Evolutionary conservation across 2,329 filamentous ascomycete species (phyloP).

Genomic region (Fusarium austroafricanum): DNA sequence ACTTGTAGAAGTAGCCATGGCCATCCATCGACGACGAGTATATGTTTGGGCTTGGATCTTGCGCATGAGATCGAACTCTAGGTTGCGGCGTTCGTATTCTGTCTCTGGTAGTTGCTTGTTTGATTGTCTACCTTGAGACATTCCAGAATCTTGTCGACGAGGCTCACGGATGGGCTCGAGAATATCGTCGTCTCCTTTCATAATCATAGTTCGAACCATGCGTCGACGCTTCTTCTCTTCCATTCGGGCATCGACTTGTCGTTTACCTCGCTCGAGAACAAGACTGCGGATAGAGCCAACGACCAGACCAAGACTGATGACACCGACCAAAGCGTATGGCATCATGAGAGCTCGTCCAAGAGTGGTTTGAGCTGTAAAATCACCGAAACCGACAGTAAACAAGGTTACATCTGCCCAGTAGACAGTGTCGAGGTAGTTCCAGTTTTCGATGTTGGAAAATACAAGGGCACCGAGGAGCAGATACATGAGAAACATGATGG

Average conservation of each 20-base stretch:
- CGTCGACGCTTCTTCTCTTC: constrained; percentile 68
- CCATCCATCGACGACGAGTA: constrained; percentile 77
- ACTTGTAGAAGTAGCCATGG: constrained; percentile 73
- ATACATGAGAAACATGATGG: constrained; percentile 86
- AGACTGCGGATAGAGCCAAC: constrained; percentile 81
- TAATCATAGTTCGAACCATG: constrained; percentile 59
- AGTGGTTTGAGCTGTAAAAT: constrained; percentile 60
- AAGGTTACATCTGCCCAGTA: constrained; percentile 83
- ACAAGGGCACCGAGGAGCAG: constrained; percentile 80
- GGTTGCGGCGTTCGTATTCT: constrained; percentile 71
- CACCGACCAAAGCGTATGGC: constrained; percentile 84
- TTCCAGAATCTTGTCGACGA: constrained; percentile 9
- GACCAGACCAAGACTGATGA: constrained; percentile 86
- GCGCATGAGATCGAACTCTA: constrained; percentile 84
- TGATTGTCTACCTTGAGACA: constrained; percentile 10
- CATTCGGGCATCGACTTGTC: constrained; percentile 66
- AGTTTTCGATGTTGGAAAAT: constrained; percentile 78
- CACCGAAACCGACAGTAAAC: constrained; percentile 74
- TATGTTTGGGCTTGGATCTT: constrained; percentile 76
- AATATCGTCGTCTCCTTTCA: constrained; percentile 59
- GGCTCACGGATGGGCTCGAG: constrained; percentile 60
- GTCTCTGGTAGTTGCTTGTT: constrained; percentile 34
- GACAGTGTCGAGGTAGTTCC: constrained; percentile 80
- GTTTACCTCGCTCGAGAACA: constrained; percentile 68
- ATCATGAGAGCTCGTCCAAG: constrained; percentile 79